phyloP scores from a whole-genome alignment of 129 eudicot genomes.

The Lactuca saligna region DNA sequence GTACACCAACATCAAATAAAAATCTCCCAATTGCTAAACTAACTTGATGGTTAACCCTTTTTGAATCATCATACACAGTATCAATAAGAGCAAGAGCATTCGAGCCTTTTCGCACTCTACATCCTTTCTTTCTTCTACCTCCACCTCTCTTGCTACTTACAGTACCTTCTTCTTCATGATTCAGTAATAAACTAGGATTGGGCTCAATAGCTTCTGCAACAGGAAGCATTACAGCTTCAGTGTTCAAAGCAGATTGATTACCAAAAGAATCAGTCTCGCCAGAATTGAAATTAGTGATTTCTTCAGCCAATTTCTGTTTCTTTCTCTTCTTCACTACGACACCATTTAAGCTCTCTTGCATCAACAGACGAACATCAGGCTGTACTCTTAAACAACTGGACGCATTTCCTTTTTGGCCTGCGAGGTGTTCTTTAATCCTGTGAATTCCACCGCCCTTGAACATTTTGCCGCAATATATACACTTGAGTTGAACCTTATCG shows the following conservation, averaged over 20 bases:
- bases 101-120: slow-evolving; percentile 44
- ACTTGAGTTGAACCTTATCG: slow-evolving; percentile 76
- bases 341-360: slow-evolving; percentile 81
- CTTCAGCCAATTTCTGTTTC: slow-evolving; percentile 68
- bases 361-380: slow-evolving; percentile 67
- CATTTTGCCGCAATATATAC: slow-evolving; percentile 84
- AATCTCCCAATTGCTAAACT: slow-evolving; percentile 79
- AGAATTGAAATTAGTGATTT: slow-evolving; percentile 32
- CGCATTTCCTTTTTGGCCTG: slow-evolving; percentile 91
- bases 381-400: slow-evolving; percentile 74
- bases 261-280: slow-evolving; percentile 41
- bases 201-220: slow-evolving; percentile 46
- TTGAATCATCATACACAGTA: slow-evolving; percentile 32
- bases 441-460: slow-evolving; percentile 99
- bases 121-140: slow-evolving; percentile 69
- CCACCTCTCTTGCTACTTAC: slow-evolving; percentile 31
- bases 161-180: slow-evolving; percentile 41
- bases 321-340: slow-evolving; percentile 73
- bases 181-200: slow-evolving; percentile 25
- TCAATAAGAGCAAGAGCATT: slow-evolving; percentile 24
- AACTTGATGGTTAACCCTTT: slow-evolving; percentile 51
- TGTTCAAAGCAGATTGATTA: slow-evolving; percentile 45
- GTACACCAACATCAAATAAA: slow-evolving; percentile 69
- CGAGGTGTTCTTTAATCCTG: slow-evolving; percentile 91
- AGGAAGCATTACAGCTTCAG: slow-evolving; percentile 45